These are phyloP conservation scores for Trametes coccinea DNA, from an alignment of 768 basidiomycete species.

Conservation along the genomic window DNA sequence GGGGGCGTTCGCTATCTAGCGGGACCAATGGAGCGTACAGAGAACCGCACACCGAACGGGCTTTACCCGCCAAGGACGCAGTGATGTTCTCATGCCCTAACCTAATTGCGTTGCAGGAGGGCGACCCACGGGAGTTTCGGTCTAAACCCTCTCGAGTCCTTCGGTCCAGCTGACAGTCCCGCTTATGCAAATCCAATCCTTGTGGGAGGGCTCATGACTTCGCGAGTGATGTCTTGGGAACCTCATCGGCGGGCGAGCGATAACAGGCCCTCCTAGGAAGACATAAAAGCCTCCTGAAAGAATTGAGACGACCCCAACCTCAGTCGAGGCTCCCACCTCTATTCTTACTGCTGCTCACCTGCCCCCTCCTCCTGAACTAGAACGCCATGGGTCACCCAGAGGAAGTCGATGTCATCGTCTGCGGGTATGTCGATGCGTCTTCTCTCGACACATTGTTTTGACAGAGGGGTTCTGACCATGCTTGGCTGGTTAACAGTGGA, in stretches of 20 bases:
- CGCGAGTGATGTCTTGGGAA: constrained; percentile 22
- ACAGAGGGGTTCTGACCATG: background rate
- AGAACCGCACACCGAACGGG: background rate
- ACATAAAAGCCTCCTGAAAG: constrained; percentile 22
- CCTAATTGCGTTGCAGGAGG: constrained; percentile 12
- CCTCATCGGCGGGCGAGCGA: constrained; percentile 12
- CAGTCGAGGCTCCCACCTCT: constrained; percentile 23
- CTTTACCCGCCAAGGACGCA: constrained; percentile 6
- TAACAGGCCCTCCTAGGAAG: constrained; percentile 10
- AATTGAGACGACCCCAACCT: constrained; percentile 16
- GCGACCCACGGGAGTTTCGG: constrained; percentile 8
- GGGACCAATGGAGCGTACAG: constrained; percentile 7
- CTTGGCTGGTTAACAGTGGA: constrained; percentile 37
- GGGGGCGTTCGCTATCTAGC: constrained; percentile 5
- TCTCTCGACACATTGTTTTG: background rate
- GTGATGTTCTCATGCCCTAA: constrained; percentile 14
- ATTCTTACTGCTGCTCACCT: constrained; percentile 23
- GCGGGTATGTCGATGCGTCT: constrained; percentile 42
- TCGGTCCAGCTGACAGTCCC: constrained; percentile 22
- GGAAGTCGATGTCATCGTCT: constrained; percentile 73
- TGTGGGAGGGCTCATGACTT: constrained; percentile 26
- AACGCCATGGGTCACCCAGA: constrained; percentile 52
- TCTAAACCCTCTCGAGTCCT: constrained; percentile 21
- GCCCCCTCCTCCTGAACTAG: constrained; percentile 1
- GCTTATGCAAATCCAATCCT: constrained; percentile 17